phyloP scores from a whole-genome alignment of 176 grass and related monocot genomes.

The Cymbopogon citratus region DNA sequence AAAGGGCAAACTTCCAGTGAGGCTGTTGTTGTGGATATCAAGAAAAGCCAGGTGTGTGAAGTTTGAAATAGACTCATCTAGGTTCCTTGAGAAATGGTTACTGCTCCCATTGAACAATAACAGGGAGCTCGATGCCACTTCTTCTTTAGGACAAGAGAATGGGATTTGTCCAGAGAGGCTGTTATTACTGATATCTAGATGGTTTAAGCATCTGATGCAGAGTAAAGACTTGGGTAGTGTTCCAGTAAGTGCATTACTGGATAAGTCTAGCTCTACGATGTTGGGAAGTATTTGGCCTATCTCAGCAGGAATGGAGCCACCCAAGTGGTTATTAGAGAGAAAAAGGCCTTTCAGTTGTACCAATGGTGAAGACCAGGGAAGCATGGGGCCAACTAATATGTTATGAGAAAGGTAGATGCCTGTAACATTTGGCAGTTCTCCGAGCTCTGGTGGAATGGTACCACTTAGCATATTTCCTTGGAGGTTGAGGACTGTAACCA shows the following conservation, averaged over 20 bases:
- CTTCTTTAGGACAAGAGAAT: slow-evolving; percentile 38
- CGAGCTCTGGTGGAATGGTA: slow-evolving; percentile 70
- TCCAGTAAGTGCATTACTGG: slow-evolving; percentile 67
- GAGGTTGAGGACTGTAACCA: slow-evolving; percentile 60
- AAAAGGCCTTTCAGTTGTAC: slow-evolving; percentile 74
- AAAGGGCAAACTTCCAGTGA: slow-evolving; percentile 64
- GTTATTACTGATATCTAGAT: slow-evolving; percentile 83
- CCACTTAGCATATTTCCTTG: slow-evolving; percentile 81
- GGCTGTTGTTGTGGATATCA: slow-evolving; percentile 83
- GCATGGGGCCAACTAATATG: slow-evolving; percentile 52
- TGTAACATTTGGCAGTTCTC: slow-evolving; percentile 63
- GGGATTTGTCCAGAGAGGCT: slow-evolving; percentile 62
- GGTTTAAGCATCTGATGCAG: slow-evolving; percentile 43
- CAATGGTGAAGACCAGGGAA: slow-evolving; percentile 47
- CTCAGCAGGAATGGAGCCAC: slow-evolving; percentile 58
- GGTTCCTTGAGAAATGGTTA: slow-evolving; percentile 65
- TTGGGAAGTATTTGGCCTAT: slow-evolving; percentile 65
- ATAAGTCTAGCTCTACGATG: slow-evolving; percentile 66
- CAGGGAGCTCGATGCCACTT: slow-evolving; percentile 49
- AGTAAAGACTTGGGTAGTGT: slow-evolving; percentile 60
- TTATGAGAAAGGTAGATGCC: slow-evolving; percentile 75
- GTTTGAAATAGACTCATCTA: slow-evolving; percentile 72
- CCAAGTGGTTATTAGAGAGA: slow-evolving; percentile 75
- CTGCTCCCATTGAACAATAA: slow-evolving; percentile 78
- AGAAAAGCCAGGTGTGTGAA: slow-evolving; percentile 68